Conservation (phyloP, 179 eudicot species). For the Beta macrorhiza region DNA sequence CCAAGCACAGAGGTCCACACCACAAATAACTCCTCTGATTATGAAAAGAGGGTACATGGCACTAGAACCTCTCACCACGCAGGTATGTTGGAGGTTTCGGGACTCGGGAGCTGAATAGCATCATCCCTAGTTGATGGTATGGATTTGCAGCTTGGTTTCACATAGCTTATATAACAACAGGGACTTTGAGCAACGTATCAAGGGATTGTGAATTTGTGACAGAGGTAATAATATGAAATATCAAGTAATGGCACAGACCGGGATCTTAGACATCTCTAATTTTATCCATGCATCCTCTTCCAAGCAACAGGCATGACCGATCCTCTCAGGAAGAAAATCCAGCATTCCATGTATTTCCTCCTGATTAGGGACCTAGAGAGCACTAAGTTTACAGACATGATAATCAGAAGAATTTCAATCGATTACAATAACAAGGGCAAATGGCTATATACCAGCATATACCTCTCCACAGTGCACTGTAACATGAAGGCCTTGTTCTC, state of each 20-base stretch:
- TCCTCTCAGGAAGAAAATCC: constrained; percentile 75
- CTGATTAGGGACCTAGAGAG: constrained; percentile 82
- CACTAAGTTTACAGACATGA: constrained; percentile 47
- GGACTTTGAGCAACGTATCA: background rate
- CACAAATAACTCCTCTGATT: constrained; percentile 1
- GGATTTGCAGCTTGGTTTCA: background rate
- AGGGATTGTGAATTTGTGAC: background rate
- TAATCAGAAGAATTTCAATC: constrained; percentile 33
- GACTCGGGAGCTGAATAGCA: background rate
- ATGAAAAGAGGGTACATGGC: background rate
- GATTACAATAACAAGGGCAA: background rate
- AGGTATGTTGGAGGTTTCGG: background rate
- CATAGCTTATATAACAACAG: background rate
- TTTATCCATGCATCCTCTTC: constrained; percentile 80
- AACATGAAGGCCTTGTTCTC: constrained; percentile 66
- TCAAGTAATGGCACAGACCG: constrained; percentile 46
- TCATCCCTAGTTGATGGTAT: background rate
- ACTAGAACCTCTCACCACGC: background rate
- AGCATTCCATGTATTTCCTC: constrained; percentile 88
- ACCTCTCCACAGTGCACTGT: constrained; percentile 98
- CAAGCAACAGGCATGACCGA: constrained; percentile 96
- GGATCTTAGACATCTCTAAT: constrained; percentile 61
- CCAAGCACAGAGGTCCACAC: background rate
- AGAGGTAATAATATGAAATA: background rate
- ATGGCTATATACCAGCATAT: constrained; percentile 21